Base-by-base conservation (phyloP, 2,329 filamentous ascomycete genomes). In the Cladosporium sp. region DNA sequence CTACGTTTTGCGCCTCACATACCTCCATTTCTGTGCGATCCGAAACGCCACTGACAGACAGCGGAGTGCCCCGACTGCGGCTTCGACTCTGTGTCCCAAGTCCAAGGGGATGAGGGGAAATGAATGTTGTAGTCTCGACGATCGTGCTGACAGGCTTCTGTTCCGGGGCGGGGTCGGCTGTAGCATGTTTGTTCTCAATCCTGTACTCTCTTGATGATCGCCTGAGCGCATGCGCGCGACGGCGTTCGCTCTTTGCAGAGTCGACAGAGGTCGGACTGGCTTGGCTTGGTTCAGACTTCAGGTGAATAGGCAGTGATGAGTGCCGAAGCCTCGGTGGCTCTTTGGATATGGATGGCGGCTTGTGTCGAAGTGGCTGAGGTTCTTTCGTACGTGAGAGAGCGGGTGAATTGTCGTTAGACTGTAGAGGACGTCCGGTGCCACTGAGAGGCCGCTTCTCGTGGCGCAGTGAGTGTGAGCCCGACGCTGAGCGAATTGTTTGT, bases 1-100 rank as follows among this genome's bases (percentile, higher is more conserved):
- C 85, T 16, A 89, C 81, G 12, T 85, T 85, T 50, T 81, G 86
- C 11, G 87, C 87, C 73, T 89, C 86, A 66, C 81, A 85, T 62
- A 89, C 82, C 74, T 89, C 87, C 11, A 72, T 68, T 29, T 75
- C 72, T 5, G 72, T 70, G 14, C 72, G 68, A 59, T 71, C 73
- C 3, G 74, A 75, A 35, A 33, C 35, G n/a, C 37, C 62, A 26
- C 52, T 62, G 21, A 58, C 57, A 7, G 62, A 67, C 16, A 61
- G 23, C 28, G 57, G 64, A 40, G 63, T 65, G 44, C 55, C 63
- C 21, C 35, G 44, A 14, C 56, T 65, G 18, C 56, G 55, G 33
- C 50, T 44, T n/a, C 49, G 63, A 18, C 59, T 28, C 28, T 65
- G 63, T 26, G 44, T 21, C n/a, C 31, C 52, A 37, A 65, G 26